A percentile compares a stretch with the other conserved stretches of the same genome.
Conservation (phyloP, 441 rosid genomes). For the Cnidoscolus chayamansa region DNA sequence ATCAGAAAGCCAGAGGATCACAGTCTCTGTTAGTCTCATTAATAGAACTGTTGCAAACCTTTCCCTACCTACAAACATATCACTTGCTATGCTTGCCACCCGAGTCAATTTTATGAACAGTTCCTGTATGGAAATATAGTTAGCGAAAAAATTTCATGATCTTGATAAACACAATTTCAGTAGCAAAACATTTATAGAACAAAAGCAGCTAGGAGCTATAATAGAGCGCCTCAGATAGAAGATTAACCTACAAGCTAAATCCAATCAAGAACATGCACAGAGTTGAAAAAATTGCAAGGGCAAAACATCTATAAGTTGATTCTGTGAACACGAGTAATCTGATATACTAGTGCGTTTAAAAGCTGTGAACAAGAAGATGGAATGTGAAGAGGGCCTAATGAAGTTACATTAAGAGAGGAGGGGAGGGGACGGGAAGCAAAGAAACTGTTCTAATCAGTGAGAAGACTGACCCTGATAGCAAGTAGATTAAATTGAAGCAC, state of each 20-base stretch:
- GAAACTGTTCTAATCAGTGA: background rate
- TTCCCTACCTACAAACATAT: constrained; percentile 88
- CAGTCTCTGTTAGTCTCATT: constrained; percentile 90
- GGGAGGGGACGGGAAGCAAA: background rate
- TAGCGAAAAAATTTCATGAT: background rate
- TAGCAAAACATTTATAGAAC: background rate
- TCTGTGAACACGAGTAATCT: too few species aligned
- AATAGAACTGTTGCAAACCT: constrained; percentile 73
- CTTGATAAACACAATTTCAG: background rate
- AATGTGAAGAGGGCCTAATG: too few species aligned
- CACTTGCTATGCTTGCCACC: constrained; percentile 59
- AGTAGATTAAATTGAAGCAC: background rate
- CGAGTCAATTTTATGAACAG: constrained; percentile 61
- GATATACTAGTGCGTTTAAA: too few species aligned
- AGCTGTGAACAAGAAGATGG: too few species aligned
- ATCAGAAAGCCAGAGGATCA: constrained; percentile 86
- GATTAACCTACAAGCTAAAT: background rate
- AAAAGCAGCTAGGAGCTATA: background rate
- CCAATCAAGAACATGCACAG: background rate
- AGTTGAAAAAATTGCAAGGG: background rate
- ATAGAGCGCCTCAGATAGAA: background rate
- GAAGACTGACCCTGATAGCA: background rate
- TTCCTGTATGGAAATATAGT: constrained; percentile 44
- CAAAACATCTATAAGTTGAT: too few species aligned
- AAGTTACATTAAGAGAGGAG: too few species aligned